A percentile compares a stretch with the other conserved stretches of the same genome.
phyloP scores from a whole-genome alignment of 495 filamentous ascomycete genomes.

The Evansstolkia leycettana region DNA sequence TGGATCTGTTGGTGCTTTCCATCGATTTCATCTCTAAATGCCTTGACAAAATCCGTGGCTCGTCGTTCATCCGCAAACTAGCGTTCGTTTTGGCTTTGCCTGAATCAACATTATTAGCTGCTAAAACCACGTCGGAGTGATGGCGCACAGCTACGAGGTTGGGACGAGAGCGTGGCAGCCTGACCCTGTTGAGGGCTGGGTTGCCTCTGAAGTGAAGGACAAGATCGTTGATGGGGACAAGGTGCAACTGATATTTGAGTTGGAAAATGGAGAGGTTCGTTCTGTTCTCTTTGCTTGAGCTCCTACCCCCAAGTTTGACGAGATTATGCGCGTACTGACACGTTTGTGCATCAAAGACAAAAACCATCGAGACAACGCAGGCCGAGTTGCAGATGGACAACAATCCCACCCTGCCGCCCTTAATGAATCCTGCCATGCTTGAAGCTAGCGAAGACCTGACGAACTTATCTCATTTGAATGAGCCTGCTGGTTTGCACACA shows the following conservation, averaged over 20 bases:
- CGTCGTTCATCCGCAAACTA: not conserved
- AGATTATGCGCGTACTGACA: conserved; percentile 10
- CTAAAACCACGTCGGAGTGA: conserved; percentile 19
- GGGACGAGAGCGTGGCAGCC: conserved; percentile 98
- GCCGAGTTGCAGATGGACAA: conserved; percentile 67
- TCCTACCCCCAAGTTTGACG: conserved; percentile 1
- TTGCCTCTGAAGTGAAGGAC: conserved; percentile 87
- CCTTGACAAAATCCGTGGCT: not conserved
- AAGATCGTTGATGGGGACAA: conserved; percentile 78
- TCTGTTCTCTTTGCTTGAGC: conserved; percentile 1
- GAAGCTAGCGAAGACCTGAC: conserved; percentile 98
- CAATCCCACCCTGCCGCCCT: conserved; percentile 60
- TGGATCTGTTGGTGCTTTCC: not conserved
- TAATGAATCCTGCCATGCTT: conserved; percentile 98
- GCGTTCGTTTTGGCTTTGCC: conserved; percentile 3
- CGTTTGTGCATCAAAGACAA: conserved; percentile 41
- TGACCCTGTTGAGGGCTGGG: conserved; percentile 88
- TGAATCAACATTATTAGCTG: conserved; percentile 1
- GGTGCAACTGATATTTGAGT: conserved; percentile 68
- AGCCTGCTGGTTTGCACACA: conserved; percentile 71
- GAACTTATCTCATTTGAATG: conserved; percentile 94
- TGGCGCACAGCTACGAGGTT: conserved; percentile 96
- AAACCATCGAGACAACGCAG: conserved; percentile 67
- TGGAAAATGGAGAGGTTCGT: conserved; percentile 88
- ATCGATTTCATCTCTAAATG: conserved; percentile 4